A percentile compares a stretch with the other conserved stretches of the same genome.
These are phyloP conservation scores for Lophiotrema nucula DNA, from an alignment of 495 filamentous ascomycete species.

Conservation along the genomic window DNA sequence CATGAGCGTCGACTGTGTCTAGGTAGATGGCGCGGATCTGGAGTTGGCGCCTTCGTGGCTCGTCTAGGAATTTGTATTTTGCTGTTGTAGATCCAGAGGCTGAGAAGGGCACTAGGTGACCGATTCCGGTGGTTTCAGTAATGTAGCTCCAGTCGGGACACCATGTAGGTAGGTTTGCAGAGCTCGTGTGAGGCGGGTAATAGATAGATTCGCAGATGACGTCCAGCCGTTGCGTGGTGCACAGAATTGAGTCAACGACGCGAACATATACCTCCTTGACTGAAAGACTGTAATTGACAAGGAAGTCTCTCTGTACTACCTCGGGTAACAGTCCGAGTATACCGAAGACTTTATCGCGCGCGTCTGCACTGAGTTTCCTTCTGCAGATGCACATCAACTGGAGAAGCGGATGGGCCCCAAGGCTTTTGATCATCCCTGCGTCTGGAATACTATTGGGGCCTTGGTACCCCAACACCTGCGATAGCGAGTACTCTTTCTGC, in stretches of 20 bases:
- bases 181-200: constrained; percentile 18
- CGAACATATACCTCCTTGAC: constrained; percentile 37
- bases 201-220: constrained; percentile 25
- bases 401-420: constrained; percentile 5
- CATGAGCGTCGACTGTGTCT: constrained; percentile 27
- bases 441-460: constrained; percentile 22
- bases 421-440: not conserved
- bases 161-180: constrained; percentile 25
- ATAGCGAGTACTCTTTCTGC: not conserved
- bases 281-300: constrained; percentile 34
- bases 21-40: constrained; percentile 34
- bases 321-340: constrained; percentile 21
- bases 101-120: constrained; percentile 28
- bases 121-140: constrained; percentile 24
- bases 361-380: constrained; percentile 7
- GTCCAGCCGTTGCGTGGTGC: constrained; percentile 32
- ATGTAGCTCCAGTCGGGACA: constrained; percentile 41
- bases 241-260: constrained; percentile 35
- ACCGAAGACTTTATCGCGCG: constrained; percentile 23
- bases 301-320: constrained; percentile 26
- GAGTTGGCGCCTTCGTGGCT: constrained; percentile 22
- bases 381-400: constrained; percentile 15
- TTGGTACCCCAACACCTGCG: constrained; percentile 16
- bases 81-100: constrained; percentile 27
- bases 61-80: constrained; percentile 22